These are phyloP conservation scores for Sapria himalayana DNA, from an alignment of 345 rosid genomes.

Conservation along the genomic window DNA sequence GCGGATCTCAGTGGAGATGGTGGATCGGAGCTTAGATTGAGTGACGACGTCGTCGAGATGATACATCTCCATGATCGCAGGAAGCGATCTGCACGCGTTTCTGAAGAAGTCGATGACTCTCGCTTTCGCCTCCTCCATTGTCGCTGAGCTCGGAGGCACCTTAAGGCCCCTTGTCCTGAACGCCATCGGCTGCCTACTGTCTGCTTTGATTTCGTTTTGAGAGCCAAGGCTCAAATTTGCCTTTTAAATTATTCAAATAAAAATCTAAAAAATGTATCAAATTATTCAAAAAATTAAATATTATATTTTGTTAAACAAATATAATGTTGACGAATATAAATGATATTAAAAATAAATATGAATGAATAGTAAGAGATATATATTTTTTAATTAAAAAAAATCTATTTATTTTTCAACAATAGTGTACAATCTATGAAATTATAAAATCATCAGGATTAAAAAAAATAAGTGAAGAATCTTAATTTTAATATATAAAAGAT, in stretches of 20 bases:
- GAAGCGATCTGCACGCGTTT: conserved; percentile 64
- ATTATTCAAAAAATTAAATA: too few species aligned
- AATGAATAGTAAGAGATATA: too few species aligned
- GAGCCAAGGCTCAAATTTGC: neutral
- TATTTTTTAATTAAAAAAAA: too few species aligned
- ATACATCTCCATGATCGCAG: conserved; percentile 65
- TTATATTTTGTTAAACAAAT: too few species aligned
- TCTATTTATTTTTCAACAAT: too few species aligned
- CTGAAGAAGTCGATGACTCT: conserved; percentile 71
- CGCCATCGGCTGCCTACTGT: conserved; percentile 16
- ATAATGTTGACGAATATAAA: too few species aligned
- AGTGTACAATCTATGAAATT: too few species aligned
- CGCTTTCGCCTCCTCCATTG: conserved; percentile 56
- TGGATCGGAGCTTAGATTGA: conserved; percentile 57
- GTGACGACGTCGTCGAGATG: conserved; percentile 65
- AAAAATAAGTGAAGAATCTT: too few species aligned
- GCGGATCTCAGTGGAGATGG: conserved; percentile 75
- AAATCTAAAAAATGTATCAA: too few species aligned
- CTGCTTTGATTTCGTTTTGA: neutral
- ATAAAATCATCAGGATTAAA: too few species aligned
- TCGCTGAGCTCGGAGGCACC: conserved; percentile 73
- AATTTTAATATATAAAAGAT: too few species aligned
- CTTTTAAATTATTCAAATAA: neutral
- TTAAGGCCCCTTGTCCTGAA: conserved; percentile 41
- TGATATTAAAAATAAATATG: too few species aligned